Evolutionary conservation across 352 stramenopile genomes (phyloP), one percentile per base, ranked within the genome.

Genomic region (Elongisporangium senticosum): DNA sequence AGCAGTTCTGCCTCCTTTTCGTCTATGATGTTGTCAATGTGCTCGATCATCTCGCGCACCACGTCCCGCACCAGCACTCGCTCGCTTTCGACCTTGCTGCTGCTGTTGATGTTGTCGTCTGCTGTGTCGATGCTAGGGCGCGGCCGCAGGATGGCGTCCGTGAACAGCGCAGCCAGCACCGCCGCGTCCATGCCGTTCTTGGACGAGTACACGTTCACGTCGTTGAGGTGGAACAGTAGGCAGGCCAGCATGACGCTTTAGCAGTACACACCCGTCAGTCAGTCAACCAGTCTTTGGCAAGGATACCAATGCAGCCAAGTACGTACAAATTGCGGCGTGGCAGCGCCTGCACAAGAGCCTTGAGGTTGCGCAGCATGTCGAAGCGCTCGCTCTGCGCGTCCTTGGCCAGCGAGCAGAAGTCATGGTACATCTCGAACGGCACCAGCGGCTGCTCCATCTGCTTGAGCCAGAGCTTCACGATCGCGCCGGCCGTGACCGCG

Each of bases 181-280:
- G 71, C 61, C 14, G 83, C 79, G 61, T 87, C 71, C 77, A 93
- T 88, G 33, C 57, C 62, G 68, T 93, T 93, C 62, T 87, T 78
- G 23, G 75, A 75, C n/a, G 75, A 68, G 62, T 93, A 93, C 37
- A 75, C 78, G 51, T 82, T 86, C 47, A 93, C 79, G 59, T 93
- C 83, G 65, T 93, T 93, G 53, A 90, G 56, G 55, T 93, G 83
- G 64, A 87, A 89, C 22, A 93, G 75, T 58, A 93, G 56, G 51
- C 79, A 90, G 24, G 76, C 81, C 15, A 93, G 54, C 74, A 87
- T 89, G 7, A 69, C 73, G 39, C 80, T 90, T 28, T 33, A 56
- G 24, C 28, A 23, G 0, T 2, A 26, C 43, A 53, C 8, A 58
- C 11, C n/a, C n/a, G n/a, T n/a, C n/a, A n/a, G 22, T 26, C 5